These are phyloP conservation scores for Pseudozyma thailandica DNA, from an alignment of 1,284 basidiomycete genomes.

Conservation along the genomic window DNA sequence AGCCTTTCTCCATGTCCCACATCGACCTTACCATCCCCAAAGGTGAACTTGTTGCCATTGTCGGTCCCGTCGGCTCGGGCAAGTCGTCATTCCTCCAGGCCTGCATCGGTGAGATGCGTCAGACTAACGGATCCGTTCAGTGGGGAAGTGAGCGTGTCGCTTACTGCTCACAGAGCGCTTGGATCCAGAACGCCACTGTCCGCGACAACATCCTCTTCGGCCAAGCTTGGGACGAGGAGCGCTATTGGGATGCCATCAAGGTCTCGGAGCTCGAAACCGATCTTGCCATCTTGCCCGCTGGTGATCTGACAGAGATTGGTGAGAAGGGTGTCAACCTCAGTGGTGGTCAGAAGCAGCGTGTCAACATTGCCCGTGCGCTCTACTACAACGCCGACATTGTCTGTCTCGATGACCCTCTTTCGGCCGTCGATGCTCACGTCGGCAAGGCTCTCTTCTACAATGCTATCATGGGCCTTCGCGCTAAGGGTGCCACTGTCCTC, in stretches of 20 bases:
- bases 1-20: constrained; percentile 56
- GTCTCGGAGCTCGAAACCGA: constrained; percentile 71
- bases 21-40: constrained; percentile 48
- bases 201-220: constrained; percentile 72
- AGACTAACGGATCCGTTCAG: constrained; percentile 50
- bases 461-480: constrained; percentile 57
- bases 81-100: constrained; percentile 65
- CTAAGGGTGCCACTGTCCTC: constrained; percentile 56
- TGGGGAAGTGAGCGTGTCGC: constrained; percentile 71
- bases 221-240: constrained; percentile 71
- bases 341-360: constrained; percentile 76
- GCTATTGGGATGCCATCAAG: constrained; percentile 67
- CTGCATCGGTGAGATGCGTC: constrained; percentile 65
- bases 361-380: constrained; percentile 79
- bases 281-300: constrained; percentile 78
- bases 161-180: constrained; percentile 85
- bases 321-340: constrained; percentile 72
- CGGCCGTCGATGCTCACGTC: constrained; percentile 71
- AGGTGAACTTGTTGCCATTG: constrained; percentile 60
- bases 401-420: constrained; percentile 80
- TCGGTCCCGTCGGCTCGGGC: constrained; percentile 66
- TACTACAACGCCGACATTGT: constrained; percentile 78
- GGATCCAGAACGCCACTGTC: constrained; percentile 86
- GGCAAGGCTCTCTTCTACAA: constrained; percentile 67
- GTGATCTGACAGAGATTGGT: constrained; percentile 75